Evolutionary conservation across 768 basidiomycete genomes (phyloP), one percentile per base, ranked within the genome.

Genomic region (Trametes cinnabarina): DNA sequence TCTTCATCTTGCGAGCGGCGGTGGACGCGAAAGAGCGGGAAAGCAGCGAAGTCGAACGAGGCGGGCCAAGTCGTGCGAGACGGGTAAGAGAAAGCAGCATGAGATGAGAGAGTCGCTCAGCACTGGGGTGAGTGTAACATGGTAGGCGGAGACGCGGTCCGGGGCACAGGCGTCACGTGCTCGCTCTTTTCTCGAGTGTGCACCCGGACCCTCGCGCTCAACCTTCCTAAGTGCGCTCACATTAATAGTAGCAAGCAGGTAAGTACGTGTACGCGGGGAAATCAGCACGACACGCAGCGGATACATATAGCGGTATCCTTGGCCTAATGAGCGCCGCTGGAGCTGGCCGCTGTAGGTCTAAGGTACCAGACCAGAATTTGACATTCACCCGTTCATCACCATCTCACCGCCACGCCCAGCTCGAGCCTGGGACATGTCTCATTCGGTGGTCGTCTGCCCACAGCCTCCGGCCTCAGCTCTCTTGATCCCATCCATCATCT

Each of bases 1-100:
- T 76, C 63, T 81, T 82, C 92, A 94, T 94, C 39, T 55, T 71
- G 58, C 32, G 47, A 28, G 51, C 19, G 14, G 66, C 35, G 37
- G 66, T 64, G 55, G 66, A 51, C 28, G 67, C 51, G 57, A 65
- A 70, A 60, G 52, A 41, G 39, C 44, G 55, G 32, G n/a, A n/a
- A 30, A 34, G 51, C 25, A 44, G 44, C 30, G 15, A 26, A 53
- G 51, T 48, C 40, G 53, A 10, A 40, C 11, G 37, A 47, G 35
- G 39, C 20, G 25, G 30, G 40, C 22, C 12, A 25, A 58, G 15
- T 39, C 22, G 57, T 37, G 34, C 53, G 43, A 42, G 41, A 47
- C 25, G 41, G 22, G 40, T n/a, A n/a, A 20, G 30, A 32, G 30
- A 6, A 32, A 32, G 12, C 7, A 32, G 30, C 30, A 32, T 32